A percentile compares a stretch with the other conserved stretches of the same genome.
These are phyloP conservation scores for Hanseniaspora vineae DNA, from an alignment of 805 yeast genomes.

Conservation along the genomic window DNA sequence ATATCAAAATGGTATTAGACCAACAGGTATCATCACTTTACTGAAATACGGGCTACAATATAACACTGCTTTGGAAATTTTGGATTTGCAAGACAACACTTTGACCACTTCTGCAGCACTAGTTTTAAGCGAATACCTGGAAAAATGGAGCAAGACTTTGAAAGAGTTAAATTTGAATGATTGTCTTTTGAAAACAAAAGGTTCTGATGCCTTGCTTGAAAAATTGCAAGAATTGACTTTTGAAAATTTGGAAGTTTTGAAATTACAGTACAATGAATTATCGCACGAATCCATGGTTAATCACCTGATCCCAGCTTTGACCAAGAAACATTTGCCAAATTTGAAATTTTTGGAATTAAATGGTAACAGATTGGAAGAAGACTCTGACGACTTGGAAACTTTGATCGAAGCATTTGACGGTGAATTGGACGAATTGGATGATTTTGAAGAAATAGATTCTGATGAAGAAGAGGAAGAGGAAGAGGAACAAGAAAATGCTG, in stretches of 20 bases:
- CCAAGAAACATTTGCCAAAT: constrained; percentile 42
- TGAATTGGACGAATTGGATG: constrained; percentile 86
- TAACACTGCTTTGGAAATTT: constrained; percentile 45
- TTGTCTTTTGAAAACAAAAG: constrained; percentile 70
- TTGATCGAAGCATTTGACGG: constrained; percentile 61
- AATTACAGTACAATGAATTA: constrained; percentile 82
- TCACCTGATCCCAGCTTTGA: constrained; percentile 35
- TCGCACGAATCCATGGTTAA: constrained; percentile 48
- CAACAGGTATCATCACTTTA: constrained; percentile 72
- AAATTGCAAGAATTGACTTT: constrained; percentile 32
- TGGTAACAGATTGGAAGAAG: constrained; percentile 90
- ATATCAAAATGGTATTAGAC: constrained; percentile 96
- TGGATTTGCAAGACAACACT: constrained; percentile 94
- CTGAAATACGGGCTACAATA: constrained; percentile 57
- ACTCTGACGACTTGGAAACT: constrained; percentile 51
- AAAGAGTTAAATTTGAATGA: constrained; percentile 79
- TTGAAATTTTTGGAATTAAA: constrained; percentile 68
- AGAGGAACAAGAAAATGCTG: constrained; percentile 26
- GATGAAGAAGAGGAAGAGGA: constrained; percentile 32
- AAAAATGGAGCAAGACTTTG: constrained; percentile 48
- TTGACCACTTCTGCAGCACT: constrained; percentile 59
- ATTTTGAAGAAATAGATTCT: constrained; percentile 68
- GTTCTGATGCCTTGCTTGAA: constrained; percentile 45
- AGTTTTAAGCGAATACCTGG: constrained; percentile 48
- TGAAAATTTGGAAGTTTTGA: constrained; percentile 40